Evolutionary conservation across 176 grass and related monocot species (phyloP).

Genomic region (Oropetium thomaeum): DNA sequence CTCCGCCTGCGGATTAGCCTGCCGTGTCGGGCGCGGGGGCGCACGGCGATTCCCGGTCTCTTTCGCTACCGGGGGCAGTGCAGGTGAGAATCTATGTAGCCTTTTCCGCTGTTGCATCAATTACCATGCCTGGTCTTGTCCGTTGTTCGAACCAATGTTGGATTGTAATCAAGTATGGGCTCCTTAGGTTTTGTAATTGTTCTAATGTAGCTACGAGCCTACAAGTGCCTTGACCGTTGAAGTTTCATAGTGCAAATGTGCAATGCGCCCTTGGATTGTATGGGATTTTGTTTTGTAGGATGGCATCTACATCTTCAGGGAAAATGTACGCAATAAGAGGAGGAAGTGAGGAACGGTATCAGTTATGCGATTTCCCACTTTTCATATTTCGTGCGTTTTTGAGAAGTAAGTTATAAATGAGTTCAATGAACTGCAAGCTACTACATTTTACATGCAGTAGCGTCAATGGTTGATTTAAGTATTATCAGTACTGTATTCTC

Average conservation of each 20-base stretch:
- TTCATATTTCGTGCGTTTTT: too few species aligned
- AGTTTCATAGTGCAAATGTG: too few species aligned
- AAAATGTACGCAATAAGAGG: not conserved
- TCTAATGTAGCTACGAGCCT: not conserved
- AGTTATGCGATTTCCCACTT: not conserved
- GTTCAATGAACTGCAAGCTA: too few species aligned
- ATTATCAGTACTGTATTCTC: too few species aligned
- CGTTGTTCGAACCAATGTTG: not conserved
- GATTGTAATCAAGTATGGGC: not conserved
- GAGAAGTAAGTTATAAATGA: too few species aligned
- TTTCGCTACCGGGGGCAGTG: not conserved
- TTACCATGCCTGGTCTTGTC: not conserved
- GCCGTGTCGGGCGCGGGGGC: not conserved
- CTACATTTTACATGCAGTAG: too few species aligned
- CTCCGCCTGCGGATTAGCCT: not conserved
- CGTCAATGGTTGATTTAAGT: too few species aligned
- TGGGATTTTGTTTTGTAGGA: not conserved
- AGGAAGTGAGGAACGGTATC: not conserved
- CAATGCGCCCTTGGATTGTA: too few species aligned
- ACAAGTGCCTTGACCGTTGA: too few species aligned
- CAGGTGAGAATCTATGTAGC: not conserved
- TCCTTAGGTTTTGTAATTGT: not conserved
- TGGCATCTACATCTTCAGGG: not conserved
- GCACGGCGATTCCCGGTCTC: not conserved
- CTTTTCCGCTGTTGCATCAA: not conserved